Base-by-base conservation (phyloP, 805 yeast species). In the Komagataella mondaviorum region DNA sequence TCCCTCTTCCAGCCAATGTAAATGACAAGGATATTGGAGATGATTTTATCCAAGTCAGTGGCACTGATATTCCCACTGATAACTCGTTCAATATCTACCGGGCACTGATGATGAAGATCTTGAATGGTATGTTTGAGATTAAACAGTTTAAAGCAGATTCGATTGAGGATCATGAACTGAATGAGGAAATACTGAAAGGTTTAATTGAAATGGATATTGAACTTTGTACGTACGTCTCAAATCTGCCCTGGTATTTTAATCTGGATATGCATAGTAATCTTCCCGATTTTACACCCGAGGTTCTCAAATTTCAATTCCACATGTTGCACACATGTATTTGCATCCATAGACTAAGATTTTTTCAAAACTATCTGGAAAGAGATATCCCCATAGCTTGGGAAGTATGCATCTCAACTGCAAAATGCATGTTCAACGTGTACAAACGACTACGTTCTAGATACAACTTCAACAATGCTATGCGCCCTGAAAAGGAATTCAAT, bases 1-100 rank as follows among this genome's bases (percentile, higher is more conserved):
- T 65, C 1, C 68, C 70, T 14, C 59, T 60, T 49, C 69, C 68
- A 3, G 57, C 66, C 6, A 66, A 66, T 50, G 58, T 59, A 43
- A 57, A 65, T 47, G 70, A 66, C 53, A 52, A 47, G 3, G 66
- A 64, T 46, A 57, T 66, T 36, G 50, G 51, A 17, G 48, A 49
- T 14, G 47, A 36, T 17, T n/a, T 18, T 6, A 47, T 49, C 10
- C 48, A 22, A 18, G 54, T 43, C 7, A 47, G 45, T 4, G 53
- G 58, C 6, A 23, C 51, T 18, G 14, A n/a, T 20, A 23, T 47
- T 14, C 59, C 60, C n/a, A 58, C 61, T n/a, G 53, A 56, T 44
- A 48, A 53, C 36, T 55, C 59, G 7, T 57, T 52, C 30, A 52
- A 51, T 6, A 55, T 58, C 20, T 49, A 48, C 48, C 51, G 57